A percentile compares a stretch with the other conserved stretches of the same genome.
Evolutionary conservation across 176 grass and related monocot species (phyloP).

Genomic region (Rhynchospora breviuscula): DNA sequence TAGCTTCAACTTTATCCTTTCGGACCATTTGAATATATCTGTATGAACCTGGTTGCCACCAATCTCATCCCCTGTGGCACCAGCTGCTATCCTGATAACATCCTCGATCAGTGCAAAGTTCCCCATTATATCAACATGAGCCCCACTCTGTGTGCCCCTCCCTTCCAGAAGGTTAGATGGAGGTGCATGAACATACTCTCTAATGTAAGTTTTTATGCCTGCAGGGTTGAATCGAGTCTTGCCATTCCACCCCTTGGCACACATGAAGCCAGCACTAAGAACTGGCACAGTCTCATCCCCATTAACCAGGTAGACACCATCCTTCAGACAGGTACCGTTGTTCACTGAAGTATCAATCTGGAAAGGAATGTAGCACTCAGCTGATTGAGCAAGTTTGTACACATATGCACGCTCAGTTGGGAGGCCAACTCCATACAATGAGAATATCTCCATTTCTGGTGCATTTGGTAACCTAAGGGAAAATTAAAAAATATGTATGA

Average conservation of each 20-base stretch:
- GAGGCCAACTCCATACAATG: constrained; percentile 93
- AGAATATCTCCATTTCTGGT: constrained; percentile 94
- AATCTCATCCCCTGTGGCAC: constrained; percentile 72
- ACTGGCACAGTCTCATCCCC: constrained; percentile 95
- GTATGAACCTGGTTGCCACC: constrained; percentile 43
- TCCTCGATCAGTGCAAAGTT: constrained; percentile 96
- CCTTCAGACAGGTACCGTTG: constrained; percentile 64
- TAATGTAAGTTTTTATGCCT: constrained; percentile 70
- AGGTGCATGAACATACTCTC: constrained; percentile 82
- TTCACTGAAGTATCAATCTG: constrained; percentile 75
- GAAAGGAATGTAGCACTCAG: constrained; percentile 94
- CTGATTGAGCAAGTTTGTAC: constrained; percentile 68
- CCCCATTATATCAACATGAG: constrained; percentile 97
- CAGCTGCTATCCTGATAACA: constrained; percentile 80
- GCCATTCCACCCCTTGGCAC: constrained; percentile 90
- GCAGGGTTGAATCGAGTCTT: constrained; percentile 95
- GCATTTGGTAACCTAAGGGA: constrained; percentile 81
- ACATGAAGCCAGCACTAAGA: constrained; percentile 87
- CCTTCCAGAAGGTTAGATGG: constrained; percentile 82
- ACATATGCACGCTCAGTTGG: constrained; percentile 92
- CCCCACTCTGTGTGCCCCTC: constrained; percentile 88
- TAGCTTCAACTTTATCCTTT: constrained; percentile 68
- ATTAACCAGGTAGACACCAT: constrained; percentile 68
- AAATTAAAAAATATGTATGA: constrained; percentile 7
- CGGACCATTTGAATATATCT: constrained; percentile 90